Evolutionary conservation across 306 rosid genomes (phyloP).

Genomic region (Cicer judaicum): DNA sequence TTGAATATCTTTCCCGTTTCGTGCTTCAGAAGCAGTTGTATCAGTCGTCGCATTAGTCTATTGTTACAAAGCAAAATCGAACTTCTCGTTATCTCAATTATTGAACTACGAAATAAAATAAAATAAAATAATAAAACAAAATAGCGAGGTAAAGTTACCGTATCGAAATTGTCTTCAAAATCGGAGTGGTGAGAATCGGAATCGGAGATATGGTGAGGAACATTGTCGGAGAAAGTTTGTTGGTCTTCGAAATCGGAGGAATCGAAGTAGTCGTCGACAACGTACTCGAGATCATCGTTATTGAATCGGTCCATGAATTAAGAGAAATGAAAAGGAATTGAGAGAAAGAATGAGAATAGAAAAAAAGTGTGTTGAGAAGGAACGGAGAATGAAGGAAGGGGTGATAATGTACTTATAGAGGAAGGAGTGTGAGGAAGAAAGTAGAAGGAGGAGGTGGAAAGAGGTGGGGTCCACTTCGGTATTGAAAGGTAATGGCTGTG

Average conservation of each 20-base stretch:
- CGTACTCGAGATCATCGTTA: constrained; percentile 74
- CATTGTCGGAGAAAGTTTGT: constrained; percentile 41
- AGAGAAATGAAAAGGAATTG: background rate
- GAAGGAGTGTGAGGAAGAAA: background rate
- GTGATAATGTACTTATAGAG: constrained; percentile 42
- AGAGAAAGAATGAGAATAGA: background rate
- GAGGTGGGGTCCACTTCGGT: constrained; percentile 36
- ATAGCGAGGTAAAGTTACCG: constrained; percentile 38
- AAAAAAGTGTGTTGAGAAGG: background rate
- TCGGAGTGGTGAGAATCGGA: constrained; percentile 55
- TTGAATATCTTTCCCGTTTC: constrained; percentile 89
- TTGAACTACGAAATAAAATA: background rate
- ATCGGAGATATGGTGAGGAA: background rate
- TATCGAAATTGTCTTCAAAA: constrained; percentile 63
- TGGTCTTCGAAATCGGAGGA: constrained; percentile 57
- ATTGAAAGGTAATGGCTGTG: constrained; percentile 1
- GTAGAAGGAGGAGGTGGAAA: background rate
- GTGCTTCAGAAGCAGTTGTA: constrained; percentile 77
- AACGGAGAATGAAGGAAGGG: background rate
- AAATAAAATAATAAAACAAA: background rate
- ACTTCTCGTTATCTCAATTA: background rate
- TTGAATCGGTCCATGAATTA: constrained; percentile 60
- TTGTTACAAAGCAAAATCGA: background rate
- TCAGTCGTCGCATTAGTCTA: constrained; percentile 73
- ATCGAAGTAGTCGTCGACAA: constrained; percentile 53